Evolutionary conservation across 768 basidiomycete genomes (phyloP), one percentile per base, ranked within the genome.

Genomic region (Rhodosporidiobolus sp.): DNA sequence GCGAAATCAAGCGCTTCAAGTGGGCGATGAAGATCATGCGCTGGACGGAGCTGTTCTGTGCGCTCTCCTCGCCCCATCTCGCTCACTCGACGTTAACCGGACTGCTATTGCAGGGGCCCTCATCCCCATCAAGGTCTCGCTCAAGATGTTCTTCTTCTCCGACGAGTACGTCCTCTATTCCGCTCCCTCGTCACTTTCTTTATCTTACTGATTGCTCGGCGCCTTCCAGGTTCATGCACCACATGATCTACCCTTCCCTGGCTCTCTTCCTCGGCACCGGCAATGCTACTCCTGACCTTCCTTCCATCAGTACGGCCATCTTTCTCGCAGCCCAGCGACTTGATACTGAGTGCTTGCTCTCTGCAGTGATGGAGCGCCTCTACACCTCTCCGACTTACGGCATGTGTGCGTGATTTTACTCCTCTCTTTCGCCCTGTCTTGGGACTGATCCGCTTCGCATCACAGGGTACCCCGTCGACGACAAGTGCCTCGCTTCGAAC

Each of bases 341-440:
- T 8, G 6, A 11, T 32, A 26, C 56, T 57, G 35, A 57, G 9
- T n/a, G 35, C 3, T 4, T 22, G 3, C 10, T 24, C 4, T 20
- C 7, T 4, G 20, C 38, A 57, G 56, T 83, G 80, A 81, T 83
- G 80, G 83, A 83, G 71, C 77, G 83, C 17, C 77, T 83, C 1
- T 83, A 81, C 75, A 83, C 83, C n/a, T 81, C 80, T 0, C 83
- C 83, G 0, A 83, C 82, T 0, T 83, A 83, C 64, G 83, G 83
- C 32, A 83, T 83, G 82, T 82, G 78, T 79, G 49, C 61, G 77
- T 72, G 28, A 19, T 1, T 43, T 24, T 7, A 16, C 19, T 17
- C 14, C 8, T 19, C 28, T 20, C 2, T 50, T 30, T 34, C 22
- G 28, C 7, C 59, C 26, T 35, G 8, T 43, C 11, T 38, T 35